Evolutionary conservation across 441 rosid species (phyloP).

Genomic region (Cnidoscolus chayamansa): DNA sequence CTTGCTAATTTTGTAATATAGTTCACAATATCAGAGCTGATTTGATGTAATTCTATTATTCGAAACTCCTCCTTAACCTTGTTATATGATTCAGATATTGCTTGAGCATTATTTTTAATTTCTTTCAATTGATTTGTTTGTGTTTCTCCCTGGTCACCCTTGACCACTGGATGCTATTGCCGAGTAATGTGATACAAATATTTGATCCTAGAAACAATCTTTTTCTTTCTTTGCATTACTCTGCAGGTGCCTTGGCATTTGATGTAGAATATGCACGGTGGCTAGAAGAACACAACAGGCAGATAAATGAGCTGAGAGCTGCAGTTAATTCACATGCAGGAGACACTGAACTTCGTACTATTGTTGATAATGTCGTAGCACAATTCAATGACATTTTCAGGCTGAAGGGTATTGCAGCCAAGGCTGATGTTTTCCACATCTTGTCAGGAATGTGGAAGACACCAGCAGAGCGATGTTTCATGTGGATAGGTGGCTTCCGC

Average conservation of each 20-base stretch:
- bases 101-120: background rate
- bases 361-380: slow-evolving; percentile 55
- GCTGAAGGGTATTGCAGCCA: slow-evolving; percentile 73
- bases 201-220: background rate
- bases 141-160: background rate
- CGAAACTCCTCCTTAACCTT: background rate
- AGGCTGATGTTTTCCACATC: slow-evolving; percentile 87
- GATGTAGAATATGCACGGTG: slow-evolving; percentile 82
- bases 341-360: slow-evolving; percentile 69
- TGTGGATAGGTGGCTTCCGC: slow-evolving; percentile 96
- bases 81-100: background rate
- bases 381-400: slow-evolving; percentile 75
- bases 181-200: slow-evolving; percentile 5
- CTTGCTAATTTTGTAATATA: no score
- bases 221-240: slow-evolving; percentile 15
- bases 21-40: no score
- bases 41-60: no score
- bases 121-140: background rate
- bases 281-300: slow-evolving; percentile 77
- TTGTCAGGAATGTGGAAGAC: slow-evolving; percentile 97
- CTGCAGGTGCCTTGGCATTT: slow-evolving; percentile 78
- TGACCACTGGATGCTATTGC: slow-evolving; percentile 7
- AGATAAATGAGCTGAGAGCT: slow-evolving; percentile 67
- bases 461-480: slow-evolving; percentile 88
- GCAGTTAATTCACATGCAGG: slow-evolving; percentile 88